phyloP scores from a whole-genome alignment of 805 yeast species.

The Wickerhamiella nectarea region DNA sequence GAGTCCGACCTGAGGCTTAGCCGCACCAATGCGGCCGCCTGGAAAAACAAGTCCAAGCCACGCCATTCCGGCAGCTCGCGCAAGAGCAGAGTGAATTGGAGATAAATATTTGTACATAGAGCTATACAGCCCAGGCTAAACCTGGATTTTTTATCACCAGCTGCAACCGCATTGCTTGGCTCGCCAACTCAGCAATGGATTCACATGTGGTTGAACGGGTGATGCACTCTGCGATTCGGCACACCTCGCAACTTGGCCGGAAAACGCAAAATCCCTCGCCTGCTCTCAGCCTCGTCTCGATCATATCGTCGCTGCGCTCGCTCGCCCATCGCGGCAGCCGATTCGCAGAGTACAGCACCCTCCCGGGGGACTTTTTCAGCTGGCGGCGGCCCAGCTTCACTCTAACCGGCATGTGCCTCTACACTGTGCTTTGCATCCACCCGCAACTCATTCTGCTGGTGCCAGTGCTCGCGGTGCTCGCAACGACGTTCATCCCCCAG shows the following conservation, averaged over 20 bases:
- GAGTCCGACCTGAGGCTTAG: constrained; percentile 15
- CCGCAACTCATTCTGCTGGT: constrained; percentile 54
- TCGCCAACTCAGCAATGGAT: background rate
- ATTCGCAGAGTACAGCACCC: background rate
- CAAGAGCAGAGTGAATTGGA: constrained; percentile 20
- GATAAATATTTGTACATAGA: constrained; percentile 12
- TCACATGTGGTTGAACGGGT: constrained; percentile 2
- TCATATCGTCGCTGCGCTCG: constrained; percentile 5
- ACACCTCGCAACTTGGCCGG: constrained; percentile 2
- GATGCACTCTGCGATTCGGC: background rate
- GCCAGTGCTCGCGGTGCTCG: constrained; percentile 45
- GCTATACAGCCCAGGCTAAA: background rate
- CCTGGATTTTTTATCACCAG: too few relatives aligned
- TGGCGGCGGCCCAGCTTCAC: constrained; percentile 73
- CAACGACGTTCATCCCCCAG: constrained; percentile 54
- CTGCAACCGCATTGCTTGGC: too few relatives aligned
- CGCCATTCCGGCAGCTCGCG: constrained; percentile 19
- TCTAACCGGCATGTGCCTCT: constrained; percentile 39
- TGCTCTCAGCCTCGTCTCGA: constrained; percentile 5
- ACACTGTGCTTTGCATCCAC: constrained; percentile 54
- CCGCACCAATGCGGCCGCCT: constrained; percentile 13
- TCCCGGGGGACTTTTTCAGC: constrained; percentile 41
- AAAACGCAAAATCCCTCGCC: background rate
- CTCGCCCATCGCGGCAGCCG: constrained; percentile 4
- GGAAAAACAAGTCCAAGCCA: constrained; percentile 12